Evolutionary conservation across 1,284 basidiomycete species (phyloP), one percentile per base, ranked within the genome.

Genomic region (Xerocomus nothofagi): DNA sequence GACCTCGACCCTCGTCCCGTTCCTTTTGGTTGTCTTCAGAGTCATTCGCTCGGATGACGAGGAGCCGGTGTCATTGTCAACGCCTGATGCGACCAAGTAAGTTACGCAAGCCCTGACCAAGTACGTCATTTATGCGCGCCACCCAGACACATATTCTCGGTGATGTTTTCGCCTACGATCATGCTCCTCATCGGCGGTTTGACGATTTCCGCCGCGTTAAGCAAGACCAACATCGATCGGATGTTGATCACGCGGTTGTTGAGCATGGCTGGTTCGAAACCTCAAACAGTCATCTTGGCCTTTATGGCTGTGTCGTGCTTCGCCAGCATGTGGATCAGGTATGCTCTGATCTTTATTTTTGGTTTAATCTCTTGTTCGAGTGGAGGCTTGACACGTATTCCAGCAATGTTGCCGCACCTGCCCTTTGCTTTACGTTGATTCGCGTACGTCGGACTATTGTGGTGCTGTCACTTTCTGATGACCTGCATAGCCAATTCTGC

Each of bases 311-410:
- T 99, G 5, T 91, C 95, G 1, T 98, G 95, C 65, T 99, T 99
- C 66, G 94, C 96, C 2, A 93, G 91, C 68, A 99, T 98, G 97
- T 99, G 95, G 97, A 98, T 99, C 62, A 89, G 86, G 80, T 91
- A 67, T 50, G 76, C 68, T 63, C 61, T 23, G 55, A 61, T 30
- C 65, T n/a, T 66, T 30, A 14, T 41, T 34, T 32, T 11, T 27
- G n/a, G 6, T 27, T 27, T 1, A 9, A 10, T 53, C 63, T 66
- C 46, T 43, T 2, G 43, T 47, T 50, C 50, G 34, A 55, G 14
- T 26, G 5, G 34, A 47, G 9, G 34, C 3, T 49, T 54, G 54
- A 55, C 50, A 40, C 40, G 9, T 27, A 8, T 24, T 26, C 30
- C 50, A 93, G 90, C 67, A 98, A 99, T 65, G 96, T 99, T 14